Percentiles rank a stretch among this genome's conserved stretches.
These are phyloP conservation scores for Podospora fimiseda DNA, from an alignment of 495 filamentous ascomycete species.

Conservation along the genomic window DNA sequence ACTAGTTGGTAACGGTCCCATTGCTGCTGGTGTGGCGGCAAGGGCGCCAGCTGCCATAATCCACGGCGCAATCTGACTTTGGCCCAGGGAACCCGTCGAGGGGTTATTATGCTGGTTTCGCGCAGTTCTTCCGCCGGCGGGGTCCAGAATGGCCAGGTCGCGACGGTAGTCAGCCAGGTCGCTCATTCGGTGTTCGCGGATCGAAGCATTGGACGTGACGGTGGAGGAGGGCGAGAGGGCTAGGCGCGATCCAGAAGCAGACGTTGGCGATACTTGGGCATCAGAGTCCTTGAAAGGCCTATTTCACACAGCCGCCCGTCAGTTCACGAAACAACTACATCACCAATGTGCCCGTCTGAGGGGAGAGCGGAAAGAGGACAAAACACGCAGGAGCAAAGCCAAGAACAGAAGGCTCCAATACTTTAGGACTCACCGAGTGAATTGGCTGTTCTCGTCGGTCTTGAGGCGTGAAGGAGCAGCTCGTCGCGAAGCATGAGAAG, in stretches of 20 bases:
- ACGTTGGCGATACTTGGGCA: constrained; percentile 47
- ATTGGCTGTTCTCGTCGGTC: constrained; percentile 44
- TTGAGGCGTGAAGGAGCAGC: constrained; percentile 52
- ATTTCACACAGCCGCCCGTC: constrained; percentile 20
- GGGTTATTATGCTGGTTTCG: constrained; percentile 50
- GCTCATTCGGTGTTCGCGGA: constrained; percentile 45
- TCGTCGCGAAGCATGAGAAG: constrained; percentile 32
- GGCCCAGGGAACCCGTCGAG: constrained; percentile 39
- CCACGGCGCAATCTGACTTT: constrained; percentile 42
- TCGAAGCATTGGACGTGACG: constrained; percentile 38
- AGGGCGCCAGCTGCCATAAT: constrained; percentile 34
- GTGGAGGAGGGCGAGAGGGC: constrained; percentile 42
- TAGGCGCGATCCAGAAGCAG: constrained; percentile 33
- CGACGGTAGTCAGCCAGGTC: constrained; percentile 61
- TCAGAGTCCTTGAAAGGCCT: constrained; percentile 38
- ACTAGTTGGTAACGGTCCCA: constrained; percentile 33
- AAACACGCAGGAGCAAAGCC: too few species aligned
- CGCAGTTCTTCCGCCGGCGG: constrained; percentile 43
- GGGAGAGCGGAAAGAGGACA: too few species aligned
- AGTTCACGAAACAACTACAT: too few species aligned
- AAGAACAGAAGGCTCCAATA: constrained; percentile 15
- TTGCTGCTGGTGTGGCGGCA: constrained; percentile 24
- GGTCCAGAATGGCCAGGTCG: constrained; percentile 63
- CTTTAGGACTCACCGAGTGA: constrained; percentile 32
- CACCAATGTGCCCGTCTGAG: too few species aligned